Base-by-base conservation (phyloP, 306 rosid species). In the Oemleria cerasiformis region DNA sequence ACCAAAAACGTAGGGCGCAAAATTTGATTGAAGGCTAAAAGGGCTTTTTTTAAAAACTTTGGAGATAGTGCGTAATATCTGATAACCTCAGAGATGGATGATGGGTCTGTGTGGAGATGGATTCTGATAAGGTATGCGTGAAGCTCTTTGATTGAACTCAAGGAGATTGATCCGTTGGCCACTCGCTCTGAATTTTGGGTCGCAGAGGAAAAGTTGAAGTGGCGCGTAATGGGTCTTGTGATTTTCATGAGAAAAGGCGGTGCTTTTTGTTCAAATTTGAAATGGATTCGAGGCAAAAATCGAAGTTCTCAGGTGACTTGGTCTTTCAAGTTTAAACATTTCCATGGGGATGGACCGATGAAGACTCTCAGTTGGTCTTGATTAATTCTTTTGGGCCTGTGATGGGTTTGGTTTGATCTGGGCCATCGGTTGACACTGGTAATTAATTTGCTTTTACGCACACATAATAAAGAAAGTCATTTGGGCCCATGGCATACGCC, bases 111-210 rank as follows among this genome's bases (percentile, higher is more conserved):
- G 72, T 84, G 73, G 41, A 78, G 90, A 59, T 78, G 75, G 34
- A 77, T 67, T 79, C 80, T 78, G 77, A 89, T 73, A 62, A 85
- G 90, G 64, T 56, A 86, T 48, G 80, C 92, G 50, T 87, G 96
- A 63, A 83, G 85, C 73, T 78, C 78, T 71, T 81, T 83, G 20
- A 80, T 43, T 25, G 77, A 80, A 60, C 60, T 50, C 38, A 48
- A 65, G 23, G 81, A 47, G 53, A n/a, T 20, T 41, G 64, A 57
- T 40, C 11, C 15, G 42, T 51, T 65, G 36, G 74, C 40, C 57
- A 45, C 42, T 60, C 36, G 58, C 39, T 62, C 73, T 56, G 83
- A 54, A 65, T 60, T 67, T n/a, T 59, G 73, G 43, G 67, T 63
- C 21, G 36, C 45, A 1, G 75, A 25, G 34, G 45, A 51, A 41